These are phyloP conservation scores for Podaxis sp. DNA, from an alignment of 768 basidiomycete genomes.

Conservation along the genomic window DNA sequence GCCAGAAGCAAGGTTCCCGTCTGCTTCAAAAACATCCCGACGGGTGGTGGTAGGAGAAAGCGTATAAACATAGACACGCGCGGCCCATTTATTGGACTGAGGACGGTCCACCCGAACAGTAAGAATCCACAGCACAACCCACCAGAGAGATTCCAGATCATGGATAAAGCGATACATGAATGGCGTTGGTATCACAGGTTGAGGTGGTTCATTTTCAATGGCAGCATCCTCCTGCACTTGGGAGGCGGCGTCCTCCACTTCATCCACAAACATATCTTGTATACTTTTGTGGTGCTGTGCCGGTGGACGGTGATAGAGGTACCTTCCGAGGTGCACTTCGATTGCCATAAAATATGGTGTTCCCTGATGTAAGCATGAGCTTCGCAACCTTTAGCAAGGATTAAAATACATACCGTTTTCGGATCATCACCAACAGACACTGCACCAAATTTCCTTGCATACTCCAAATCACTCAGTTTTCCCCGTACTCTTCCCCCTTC, in stretches of 20 bases:
- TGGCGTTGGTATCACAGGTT: background rate
- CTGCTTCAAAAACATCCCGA: too few species aligned
- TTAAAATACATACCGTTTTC: background rate
- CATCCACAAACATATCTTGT: background rate
- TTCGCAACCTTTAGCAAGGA: background rate
- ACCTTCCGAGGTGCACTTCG: background rate
- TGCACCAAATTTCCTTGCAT: background rate
- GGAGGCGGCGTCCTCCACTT: background rate
- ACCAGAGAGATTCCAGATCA: background rate
- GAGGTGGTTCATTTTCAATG: background rate
- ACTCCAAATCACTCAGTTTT: conserved; percentile 12
- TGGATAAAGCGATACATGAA: background rate
- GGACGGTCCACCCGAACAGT: background rate
- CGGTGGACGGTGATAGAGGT: background rate
- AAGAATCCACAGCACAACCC: background rate
- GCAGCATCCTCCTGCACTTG: background rate
- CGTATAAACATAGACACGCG: background rate
- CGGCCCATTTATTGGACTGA: background rate
- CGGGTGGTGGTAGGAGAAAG: background rate
- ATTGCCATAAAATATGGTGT: conserved; percentile 3
- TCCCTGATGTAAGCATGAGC: background rate
- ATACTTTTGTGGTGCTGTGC: background rate
- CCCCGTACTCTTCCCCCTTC: background rate
- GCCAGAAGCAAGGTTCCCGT: too few species aligned
- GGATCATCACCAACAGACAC: background rate